Evolutionary conservation across 352 stramenopile genomes (phyloP).

Genomic region (Pythium sp.): DNA sequence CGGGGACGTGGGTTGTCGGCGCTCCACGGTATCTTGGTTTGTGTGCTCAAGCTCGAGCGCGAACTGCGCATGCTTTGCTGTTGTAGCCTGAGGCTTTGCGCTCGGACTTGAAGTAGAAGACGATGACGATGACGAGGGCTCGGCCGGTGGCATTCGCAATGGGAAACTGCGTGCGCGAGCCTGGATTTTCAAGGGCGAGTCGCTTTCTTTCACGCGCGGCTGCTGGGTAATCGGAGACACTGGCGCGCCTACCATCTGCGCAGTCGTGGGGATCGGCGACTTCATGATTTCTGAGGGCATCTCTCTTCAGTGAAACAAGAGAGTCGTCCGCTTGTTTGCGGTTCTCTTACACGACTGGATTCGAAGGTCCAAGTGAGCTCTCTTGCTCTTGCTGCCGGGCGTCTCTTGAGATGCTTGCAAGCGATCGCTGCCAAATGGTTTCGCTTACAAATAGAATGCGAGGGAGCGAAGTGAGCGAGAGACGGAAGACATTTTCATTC

Average conservation of each 20-base stretch:
- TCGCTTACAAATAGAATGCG: constrained; percentile 3
- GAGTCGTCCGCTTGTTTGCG: not conserved
- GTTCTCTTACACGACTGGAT: constrained; percentile 8
- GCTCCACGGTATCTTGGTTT: constrained; percentile 17
- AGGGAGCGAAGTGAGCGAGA: not conserved
- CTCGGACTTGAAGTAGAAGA: not conserved
- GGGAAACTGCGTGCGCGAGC: constrained; percentile 18
- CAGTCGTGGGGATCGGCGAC: not conserved
- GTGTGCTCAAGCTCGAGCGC: constrained; percentile 19
- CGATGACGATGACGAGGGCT: not conserved
- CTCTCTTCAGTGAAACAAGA: not conserved
- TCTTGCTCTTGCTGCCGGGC: not conserved
- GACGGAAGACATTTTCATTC: not conserved
- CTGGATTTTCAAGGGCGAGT: constrained; percentile 14
- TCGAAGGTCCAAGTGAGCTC: not conserved
- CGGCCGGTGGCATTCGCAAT: not conserved
- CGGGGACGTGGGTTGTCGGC: constrained; percentile 4
- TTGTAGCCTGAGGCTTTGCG: not conserved
- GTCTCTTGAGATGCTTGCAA: not conserved
- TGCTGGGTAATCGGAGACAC: not conserved
- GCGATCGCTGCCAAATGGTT: not conserved
- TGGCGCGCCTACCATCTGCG: not conserved
- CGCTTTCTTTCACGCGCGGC: constrained; percentile 10
- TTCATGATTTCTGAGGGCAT: constrained; percentile 1
- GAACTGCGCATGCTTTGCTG: constrained; percentile 12